A percentile compares a stretch with the other conserved stretches of the same genome.
Conservation (phyloP, 2,329 filamentous ascomycete species). For the Thelonectria olida region DNA sequence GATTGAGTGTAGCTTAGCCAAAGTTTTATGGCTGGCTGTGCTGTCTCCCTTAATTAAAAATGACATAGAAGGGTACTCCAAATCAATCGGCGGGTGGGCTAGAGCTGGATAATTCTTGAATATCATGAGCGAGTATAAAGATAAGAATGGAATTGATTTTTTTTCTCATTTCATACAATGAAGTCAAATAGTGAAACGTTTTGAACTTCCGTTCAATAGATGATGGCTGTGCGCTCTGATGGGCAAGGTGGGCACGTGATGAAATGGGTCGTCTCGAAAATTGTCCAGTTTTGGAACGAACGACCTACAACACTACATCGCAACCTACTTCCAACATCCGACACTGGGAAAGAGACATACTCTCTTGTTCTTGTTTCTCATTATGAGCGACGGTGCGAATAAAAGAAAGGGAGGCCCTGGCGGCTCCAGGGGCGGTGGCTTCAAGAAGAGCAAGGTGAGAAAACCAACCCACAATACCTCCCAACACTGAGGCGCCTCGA, state of each 20-base stretch:
- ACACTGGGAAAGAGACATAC: not conserved
- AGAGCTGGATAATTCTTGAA: not conserved
- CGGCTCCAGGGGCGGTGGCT: constrained; percentile 37
- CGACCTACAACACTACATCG: not conserved
- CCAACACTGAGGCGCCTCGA: not conserved
- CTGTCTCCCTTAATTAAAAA: constrained; percentile 31
- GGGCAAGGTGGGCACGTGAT: constrained; percentile 12
- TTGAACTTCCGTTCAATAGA: not conserved
- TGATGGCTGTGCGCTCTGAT: not conserved
- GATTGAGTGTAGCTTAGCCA: not conserved
- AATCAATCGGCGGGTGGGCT: constrained; percentile 3
- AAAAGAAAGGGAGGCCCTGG: constrained; percentile 48
- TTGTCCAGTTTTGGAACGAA: not conserved
- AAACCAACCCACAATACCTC: not conserved
- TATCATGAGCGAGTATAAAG: constrained; percentile 5
- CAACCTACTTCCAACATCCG: not conserved
- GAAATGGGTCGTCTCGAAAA: constrained; percentile 5
- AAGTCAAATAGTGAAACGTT: not conserved
- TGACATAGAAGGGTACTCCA: constrained; percentile 28
- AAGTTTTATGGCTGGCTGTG: constrained; percentile 10
- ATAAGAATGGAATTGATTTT: constrained; percentile 3
- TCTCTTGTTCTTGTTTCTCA: not conserved
- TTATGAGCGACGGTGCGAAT: constrained; percentile 44
- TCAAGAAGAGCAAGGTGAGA: constrained; percentile 55
- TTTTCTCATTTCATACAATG: not conserved